Base-by-base conservation (phyloP, 495 filamentous ascomycete genomes). In the Aspergillus incahuasiensis region DNA sequence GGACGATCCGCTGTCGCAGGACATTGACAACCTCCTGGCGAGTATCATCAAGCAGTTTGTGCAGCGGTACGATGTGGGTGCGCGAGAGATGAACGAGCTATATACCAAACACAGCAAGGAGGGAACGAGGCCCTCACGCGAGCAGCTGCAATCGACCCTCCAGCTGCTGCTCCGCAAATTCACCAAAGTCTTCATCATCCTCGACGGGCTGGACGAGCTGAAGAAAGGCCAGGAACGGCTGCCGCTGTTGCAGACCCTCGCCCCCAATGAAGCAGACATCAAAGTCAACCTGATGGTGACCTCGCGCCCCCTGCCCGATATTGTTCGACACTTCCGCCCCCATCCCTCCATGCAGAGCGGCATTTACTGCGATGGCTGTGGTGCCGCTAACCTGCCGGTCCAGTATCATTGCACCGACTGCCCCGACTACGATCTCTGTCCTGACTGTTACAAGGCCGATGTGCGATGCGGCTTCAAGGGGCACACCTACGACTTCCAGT, bases 121-220 rank as follows among this genome's bases (percentile, higher is more conserved):
- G 13, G 45, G 45, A 22, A 49, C 53, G 4, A 38, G 35, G 11
- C 32, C 42, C 8, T 34, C 22, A 12, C 34, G 20, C 5, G 34
- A 20, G 0, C 44, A 55, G n/a, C n/a, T 49, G 6, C 25, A 20
- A 2, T 22, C 34, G 2, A 28, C 21, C 7, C 34, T 55, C 16
- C 21, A 13, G 0, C 21, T 41, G 15, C 15, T 42, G 0, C 18
- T 49, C 35, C 9, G 24, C 12, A 15, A 15, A 1, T 55, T 55
- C 22, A 38, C 44, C 22, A 55, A 55, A 18, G 34, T 55, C 1
- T 55, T 55, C 45, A 21, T 55, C 38, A 39, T 55, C 5, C 44
- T 55, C 34, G 53, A 55, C 24, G 53, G 53, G 1, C 45, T 55
- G 34, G 53, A 55, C 45, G 53, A 55, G 34, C 53, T 55, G 22